phyloP scores from a whole-genome alignment of 192 early-diverging fungal genomes.

The Coemansia sp. region DNA sequence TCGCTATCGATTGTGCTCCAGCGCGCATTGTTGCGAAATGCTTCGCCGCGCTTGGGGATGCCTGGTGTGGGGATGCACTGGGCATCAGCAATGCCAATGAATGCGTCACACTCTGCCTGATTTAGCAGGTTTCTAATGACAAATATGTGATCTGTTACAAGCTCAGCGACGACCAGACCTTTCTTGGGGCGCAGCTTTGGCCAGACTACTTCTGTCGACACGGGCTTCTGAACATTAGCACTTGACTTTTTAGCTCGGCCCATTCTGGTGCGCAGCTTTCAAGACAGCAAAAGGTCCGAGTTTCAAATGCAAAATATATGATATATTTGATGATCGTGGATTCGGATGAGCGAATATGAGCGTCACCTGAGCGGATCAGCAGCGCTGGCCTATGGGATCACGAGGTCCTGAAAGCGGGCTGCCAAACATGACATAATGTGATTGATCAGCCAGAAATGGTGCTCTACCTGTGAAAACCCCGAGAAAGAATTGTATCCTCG shows the following conservation, averaged over 20 bases:
- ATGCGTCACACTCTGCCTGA: slow-evolving; percentile 37
- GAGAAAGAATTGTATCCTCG: neutral
- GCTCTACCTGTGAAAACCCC: neutral
- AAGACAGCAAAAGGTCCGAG: neutral
- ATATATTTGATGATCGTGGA: neutral
- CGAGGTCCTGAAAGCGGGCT: neutral
- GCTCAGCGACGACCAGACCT: slow-evolving; percentile 24
- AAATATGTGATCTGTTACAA: slow-evolving; percentile 47
- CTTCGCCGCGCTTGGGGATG: slow-evolving; percentile 57
- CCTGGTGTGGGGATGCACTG: slow-evolving; percentile 31
- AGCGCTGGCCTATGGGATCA: neutral
- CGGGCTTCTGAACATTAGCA: neutral
- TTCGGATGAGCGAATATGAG: neutral
- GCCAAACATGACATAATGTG: neutral
- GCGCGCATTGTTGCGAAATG: slow-evolving; percentile 63
- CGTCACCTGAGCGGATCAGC: neutral
- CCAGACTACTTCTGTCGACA: slow-evolving; percentile 17
- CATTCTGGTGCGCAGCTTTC: slow-evolving; percentile 6
- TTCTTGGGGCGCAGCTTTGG: slow-evolving; percentile 37
- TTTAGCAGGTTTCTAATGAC: slow-evolving; percentile 25
- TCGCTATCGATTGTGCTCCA: slow-evolving; percentile 49
- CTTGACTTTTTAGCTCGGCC: slow-evolving; percentile 22
- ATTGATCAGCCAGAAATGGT: neutral
- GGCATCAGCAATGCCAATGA: slow-evolving; percentile 44
- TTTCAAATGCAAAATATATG: neutral